Evolutionary conservation across 148 eudicot species (phyloP), one percentile per base, ranked within the genome.

Genomic region (Fagopyrum esculentum): DNA sequence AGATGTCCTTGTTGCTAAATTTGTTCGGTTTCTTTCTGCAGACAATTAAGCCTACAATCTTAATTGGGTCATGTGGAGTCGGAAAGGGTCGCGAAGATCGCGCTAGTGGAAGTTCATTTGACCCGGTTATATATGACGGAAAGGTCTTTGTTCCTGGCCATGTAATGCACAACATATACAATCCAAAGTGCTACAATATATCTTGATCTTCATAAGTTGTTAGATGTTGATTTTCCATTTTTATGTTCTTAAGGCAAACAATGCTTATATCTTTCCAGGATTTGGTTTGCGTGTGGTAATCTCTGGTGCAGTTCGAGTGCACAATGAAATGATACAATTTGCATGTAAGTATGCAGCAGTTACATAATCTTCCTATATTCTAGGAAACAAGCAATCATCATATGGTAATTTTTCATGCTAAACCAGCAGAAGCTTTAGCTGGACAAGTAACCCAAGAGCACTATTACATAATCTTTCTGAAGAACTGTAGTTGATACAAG

Each of bases 101-200:
- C 76, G 89, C 98, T 17, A 94, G 98, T 78, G 97, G 98, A 81
- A 91, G 95, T 84, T 93, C 98, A 46, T 93, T 93, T 78, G 95
- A 88, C 75, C 90, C 90, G 17, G 92, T 89, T 45, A 87, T 90
- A 47, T 91, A 85, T 76, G 83, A 90, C 48, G 96, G 91, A 73
- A 86, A 87, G 84, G 74, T 81, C 69, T 83, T 66, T 81, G 77
- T 88, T 47, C 98, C 97, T 45, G 91, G 98, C 84, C 97, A 94
- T 96, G 98, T 94, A 79, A 45, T 43, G 50, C 17, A 29, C 0
- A 35, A 2, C 51, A 30, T 56, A 57, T 30, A 16, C 19, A 6
- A 17, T 5, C 0, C 61, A 64, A 35, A 35, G 45, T 69, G 4
- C 29, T 61, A 50, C 56, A 17, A 30, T 22, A 22, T 22, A 22